Percentiles rank a stretch among this genome's conserved stretches.
Conservation (phyloP, 192 early-diverging fungal genomes). For the Coemansia sp. region DNA sequence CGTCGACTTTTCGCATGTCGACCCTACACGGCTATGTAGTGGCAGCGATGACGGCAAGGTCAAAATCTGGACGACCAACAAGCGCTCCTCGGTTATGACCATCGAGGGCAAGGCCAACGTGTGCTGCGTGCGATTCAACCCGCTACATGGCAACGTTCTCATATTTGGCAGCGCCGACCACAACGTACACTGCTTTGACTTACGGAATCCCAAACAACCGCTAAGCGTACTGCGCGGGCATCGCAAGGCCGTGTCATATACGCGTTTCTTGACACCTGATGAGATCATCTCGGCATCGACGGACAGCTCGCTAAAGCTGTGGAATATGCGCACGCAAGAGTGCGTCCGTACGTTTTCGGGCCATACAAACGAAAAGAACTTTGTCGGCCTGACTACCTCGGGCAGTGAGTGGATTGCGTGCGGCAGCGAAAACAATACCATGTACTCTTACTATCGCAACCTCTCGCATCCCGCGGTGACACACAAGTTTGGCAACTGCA, state of each 20-base stretch:
- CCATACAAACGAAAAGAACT: constrained; percentile 94
- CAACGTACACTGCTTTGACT: constrained; percentile 90
- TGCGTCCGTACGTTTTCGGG: constrained; percentile 79
- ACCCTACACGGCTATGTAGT: constrained; percentile 81
- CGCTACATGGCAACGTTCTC: constrained; percentile 68
- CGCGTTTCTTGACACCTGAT: constrained; percentile 77
- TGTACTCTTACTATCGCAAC: constrained; percentile 82
- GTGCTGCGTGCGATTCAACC: constrained; percentile 94
- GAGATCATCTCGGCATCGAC: constrained; percentile 90
- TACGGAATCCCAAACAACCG: constrained; percentile 72
- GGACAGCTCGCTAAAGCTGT: constrained; percentile 88
- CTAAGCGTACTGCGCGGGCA: constrained; percentile 82
- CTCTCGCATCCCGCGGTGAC: constrained; percentile 74
- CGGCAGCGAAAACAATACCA: constrained; percentile 91
- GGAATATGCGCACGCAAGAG: constrained; percentile 65
- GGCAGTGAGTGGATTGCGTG: constrained; percentile 84
- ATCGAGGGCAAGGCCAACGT: constrained; percentile 88
- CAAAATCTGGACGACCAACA: constrained; percentile 87
- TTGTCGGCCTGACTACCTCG: constrained; percentile 88
- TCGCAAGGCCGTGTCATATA: constrained; percentile 93
- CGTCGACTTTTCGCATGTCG: constrained; percentile 78
- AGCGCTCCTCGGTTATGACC: constrained; percentile 71
- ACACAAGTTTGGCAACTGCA: constrained; percentile 76
- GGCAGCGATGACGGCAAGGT: constrained; percentile 94
- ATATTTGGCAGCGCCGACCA: constrained; percentile 94